Percentiles rank a stretch among this genome's conserved stretches.
phyloP scores from a whole-genome alignment of 1,139 yeast species.

The Diutina mesorugosa region DNA sequence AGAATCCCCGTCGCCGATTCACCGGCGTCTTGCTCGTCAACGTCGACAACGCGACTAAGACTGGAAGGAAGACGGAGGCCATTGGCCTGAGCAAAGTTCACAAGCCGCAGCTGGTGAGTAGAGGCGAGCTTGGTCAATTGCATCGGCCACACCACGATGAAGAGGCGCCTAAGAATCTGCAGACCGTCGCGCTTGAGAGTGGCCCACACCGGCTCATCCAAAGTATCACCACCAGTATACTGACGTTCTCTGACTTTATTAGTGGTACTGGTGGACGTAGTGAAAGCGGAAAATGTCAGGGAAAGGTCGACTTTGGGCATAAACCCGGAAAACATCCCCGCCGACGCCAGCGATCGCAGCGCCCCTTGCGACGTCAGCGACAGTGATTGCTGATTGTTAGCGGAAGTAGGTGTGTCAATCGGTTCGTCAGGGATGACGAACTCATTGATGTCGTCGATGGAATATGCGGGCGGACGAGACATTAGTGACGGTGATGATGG shows the following conservation, averaged over 20 bases:
- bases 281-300: conserved; percentile 17
- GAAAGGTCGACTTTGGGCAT: conserved; percentile 26
- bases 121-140: conserved; percentile 31
- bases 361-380: neutral
- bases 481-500: neutral
- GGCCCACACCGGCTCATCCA: conserved; percentile 68
- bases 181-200: conserved; percentile 58
- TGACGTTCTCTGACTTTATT: conserved; percentile 51
- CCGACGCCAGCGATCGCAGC: neutral
- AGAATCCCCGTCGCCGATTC: conserved; percentile 10
- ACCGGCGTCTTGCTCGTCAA: conserved; percentile 14
- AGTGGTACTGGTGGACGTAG: conserved; percentile 19
- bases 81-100: conserved; percentile 29
- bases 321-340: neutral
- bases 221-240: conserved; percentile 72
- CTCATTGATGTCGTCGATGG: conserved; percentile 1
- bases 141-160: conserved; percentile 64
- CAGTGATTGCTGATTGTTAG: neutral
- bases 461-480: neutral
- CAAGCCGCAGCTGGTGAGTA: conserved; percentile 28
- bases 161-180: conserved; percentile 51
- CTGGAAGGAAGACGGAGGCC: conserved; percentile 32
- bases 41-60: conserved; percentile 17
- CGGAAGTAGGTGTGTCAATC: neutral
- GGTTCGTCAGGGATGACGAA: neutral